Evolutionary conservation across 1,284 basidiomycete genomes (phyloP).

Genomic region (Boletus subluridellus): DNA sequence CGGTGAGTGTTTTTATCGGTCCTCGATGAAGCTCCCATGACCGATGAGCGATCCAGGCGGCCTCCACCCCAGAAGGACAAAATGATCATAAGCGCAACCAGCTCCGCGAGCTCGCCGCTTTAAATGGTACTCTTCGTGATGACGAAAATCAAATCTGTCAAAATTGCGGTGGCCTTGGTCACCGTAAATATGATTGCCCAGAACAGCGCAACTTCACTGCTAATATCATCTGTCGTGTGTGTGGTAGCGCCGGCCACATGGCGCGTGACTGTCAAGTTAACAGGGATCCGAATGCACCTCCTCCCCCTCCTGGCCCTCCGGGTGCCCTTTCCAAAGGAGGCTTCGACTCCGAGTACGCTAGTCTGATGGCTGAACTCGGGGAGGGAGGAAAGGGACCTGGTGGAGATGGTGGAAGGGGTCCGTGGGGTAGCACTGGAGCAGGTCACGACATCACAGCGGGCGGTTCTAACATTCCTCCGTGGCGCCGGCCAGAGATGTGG

Average conservation of each 20-base stretch:
- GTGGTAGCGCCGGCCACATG: conserved; percentile 95
- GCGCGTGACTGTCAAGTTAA: conserved; percentile 91
- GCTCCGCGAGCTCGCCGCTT: conserved; percentile 92
- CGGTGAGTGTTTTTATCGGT: conserved; percentile 52
- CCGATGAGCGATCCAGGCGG: conserved; percentile 59
- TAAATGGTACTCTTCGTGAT: conserved; percentile 98
- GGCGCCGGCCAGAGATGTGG: conserved; percentile 84
- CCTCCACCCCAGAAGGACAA: conserved; percentile 97
- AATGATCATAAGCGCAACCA: conserved; percentile 99
- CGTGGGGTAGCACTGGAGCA: conserved; percentile 60
- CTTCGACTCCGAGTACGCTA: conserved; percentile 97
- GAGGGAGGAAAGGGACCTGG: conserved; percentile 67
- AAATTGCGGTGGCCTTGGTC: conserved; percentile 92
- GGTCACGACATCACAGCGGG: conserved; percentile 75
- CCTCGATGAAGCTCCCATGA: conserved; percentile 10
- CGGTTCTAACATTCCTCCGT: conserved; percentile 78
- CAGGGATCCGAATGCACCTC: conserved; percentile 64
- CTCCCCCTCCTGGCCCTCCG: conserved; percentile 35
- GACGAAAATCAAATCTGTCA: conserved; percentile 99
- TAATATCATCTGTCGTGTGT: conserved; percentile 95
- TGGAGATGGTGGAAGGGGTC: conserved; percentile 51
- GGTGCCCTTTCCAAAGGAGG: conserved; percentile 54
- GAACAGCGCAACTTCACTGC: conserved; percentile 96
- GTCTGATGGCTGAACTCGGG: conserved; percentile 96
- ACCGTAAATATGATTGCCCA: conserved; percentile 96